Evolutionary conservation across 179 eudicot species (phyloP).

Genomic region (Spergularia azorica): DNA sequence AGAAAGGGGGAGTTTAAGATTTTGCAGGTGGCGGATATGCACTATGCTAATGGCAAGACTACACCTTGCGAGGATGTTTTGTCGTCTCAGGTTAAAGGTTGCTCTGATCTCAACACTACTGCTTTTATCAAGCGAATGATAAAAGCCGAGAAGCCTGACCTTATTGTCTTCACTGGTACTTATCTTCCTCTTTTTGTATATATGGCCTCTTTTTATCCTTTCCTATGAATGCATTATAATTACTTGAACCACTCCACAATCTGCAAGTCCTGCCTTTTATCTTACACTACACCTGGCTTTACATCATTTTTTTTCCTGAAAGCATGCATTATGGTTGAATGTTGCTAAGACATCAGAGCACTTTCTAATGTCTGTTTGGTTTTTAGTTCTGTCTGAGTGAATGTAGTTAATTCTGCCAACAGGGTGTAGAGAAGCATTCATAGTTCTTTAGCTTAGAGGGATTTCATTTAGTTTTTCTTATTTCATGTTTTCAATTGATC

Average conservation of each 20-base stretch:
- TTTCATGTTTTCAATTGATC: background rate
- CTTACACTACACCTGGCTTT: background rate
- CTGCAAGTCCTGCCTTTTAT: background rate
- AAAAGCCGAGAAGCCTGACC: constrained; percentile 66
- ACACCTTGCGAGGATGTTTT: constrained; percentile 68
- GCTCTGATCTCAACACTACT: constrained; percentile 89
- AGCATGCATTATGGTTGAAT: too few species aligned
- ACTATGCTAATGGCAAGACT: constrained; percentile 61
- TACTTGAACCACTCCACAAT: too few species aligned
- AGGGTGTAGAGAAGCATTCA: background rate
- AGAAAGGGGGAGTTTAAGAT: constrained; percentile 71
- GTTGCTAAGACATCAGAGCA: background rate
- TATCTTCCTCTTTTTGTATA: too few species aligned
- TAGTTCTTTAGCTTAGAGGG: background rate
- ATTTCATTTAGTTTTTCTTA: too few species aligned
- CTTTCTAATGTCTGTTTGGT: background rate
- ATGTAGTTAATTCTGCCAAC: background rate
- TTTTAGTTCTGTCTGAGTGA: background rate
- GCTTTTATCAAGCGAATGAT: constrained; percentile 73
- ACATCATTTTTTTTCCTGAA: too few species aligned
- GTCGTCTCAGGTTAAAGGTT: constrained; percentile 52
- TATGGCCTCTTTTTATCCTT: background rate
- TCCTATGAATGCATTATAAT: constrained; percentile 2
- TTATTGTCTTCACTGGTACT: constrained; percentile 87
- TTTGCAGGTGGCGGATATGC: constrained; percentile 96